Conservation (phyloP, 352 stramenopile genomes). For the Phytopythium helicoides region DNA sequence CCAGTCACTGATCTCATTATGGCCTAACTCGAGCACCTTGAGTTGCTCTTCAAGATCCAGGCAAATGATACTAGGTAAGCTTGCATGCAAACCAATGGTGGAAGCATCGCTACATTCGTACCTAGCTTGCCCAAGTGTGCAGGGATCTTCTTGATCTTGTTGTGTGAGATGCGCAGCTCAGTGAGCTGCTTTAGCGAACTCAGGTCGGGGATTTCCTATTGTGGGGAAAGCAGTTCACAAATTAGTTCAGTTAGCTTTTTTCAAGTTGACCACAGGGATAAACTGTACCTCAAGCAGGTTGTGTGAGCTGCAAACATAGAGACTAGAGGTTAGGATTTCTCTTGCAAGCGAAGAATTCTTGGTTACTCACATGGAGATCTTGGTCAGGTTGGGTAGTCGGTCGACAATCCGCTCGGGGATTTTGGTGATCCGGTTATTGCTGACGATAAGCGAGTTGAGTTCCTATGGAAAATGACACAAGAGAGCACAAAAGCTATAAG, state of each 20-base stretch:
- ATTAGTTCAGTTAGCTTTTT: background rate
- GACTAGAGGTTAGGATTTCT: constrained; percentile 1
- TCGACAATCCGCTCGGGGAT: constrained; percentile 60
- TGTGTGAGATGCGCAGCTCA: constrained; percentile 82
- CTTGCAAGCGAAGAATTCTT: constrained; percentile 1
- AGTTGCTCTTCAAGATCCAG: constrained; percentile 47
- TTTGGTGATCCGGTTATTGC: constrained; percentile 77
- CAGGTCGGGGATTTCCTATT: constrained; percentile 59
- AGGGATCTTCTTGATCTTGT: constrained; percentile 70
- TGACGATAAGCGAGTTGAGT: constrained; percentile 84
- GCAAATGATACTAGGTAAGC: background rate
- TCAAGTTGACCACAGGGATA: background rate
- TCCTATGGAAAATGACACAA: constrained; percentile 23
- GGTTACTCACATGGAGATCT: constrained; percentile 76
- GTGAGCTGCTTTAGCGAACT: constrained; percentile 60
- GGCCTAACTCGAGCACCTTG: constrained; percentile 77
- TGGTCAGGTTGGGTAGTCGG: constrained; percentile 68
- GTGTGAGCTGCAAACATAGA: constrained; percentile 50
- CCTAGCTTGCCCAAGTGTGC: constrained; percentile 57
- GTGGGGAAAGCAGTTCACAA: background rate
- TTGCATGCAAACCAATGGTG: background rate
- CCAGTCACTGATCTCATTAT: constrained; percentile 85
- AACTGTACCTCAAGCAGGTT: constrained; percentile 55
- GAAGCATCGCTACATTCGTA: constrained; percentile 18
- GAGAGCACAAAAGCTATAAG: no score